Evolutionary conservation across 225 moss, liverwort and hornwort species (phyloP).

Genomic region (Rhytidiadelphus loreus): DNA sequence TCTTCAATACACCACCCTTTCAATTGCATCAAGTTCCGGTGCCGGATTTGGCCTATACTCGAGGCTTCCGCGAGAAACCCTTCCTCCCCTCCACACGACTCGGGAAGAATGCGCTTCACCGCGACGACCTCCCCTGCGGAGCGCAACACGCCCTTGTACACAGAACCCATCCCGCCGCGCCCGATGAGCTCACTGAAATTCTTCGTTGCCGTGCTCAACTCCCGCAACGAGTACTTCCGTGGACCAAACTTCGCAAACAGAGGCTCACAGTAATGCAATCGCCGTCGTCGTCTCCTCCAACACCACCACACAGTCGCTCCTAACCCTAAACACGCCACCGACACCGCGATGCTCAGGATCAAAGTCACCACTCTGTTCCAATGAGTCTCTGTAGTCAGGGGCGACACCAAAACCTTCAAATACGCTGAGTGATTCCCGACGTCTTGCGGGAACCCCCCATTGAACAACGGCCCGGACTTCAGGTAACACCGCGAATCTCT

Average conservation of each 20-base stretch:
- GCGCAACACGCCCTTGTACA: conserved; percentile 24
- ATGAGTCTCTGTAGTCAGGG: not conserved
- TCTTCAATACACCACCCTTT: conserved; percentile 63
- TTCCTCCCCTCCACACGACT: conserved; percentile 5
- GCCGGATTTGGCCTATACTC: conserved; percentile 42
- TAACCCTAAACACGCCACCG: not conserved
- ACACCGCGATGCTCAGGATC: not conserved
- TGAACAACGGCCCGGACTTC: conserved; percentile 20
- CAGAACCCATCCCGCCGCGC: conserved; percentile 44
- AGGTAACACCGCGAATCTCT: not conserved
- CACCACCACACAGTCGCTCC: not conserved
- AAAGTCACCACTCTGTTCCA: not conserved
- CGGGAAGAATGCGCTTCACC: conserved; percentile 24
- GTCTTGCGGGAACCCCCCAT: conserved; percentile 18
- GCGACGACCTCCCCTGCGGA: not conserved
- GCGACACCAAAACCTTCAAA: not conserved
- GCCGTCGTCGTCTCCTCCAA: not conserved
- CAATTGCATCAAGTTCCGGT: conserved; percentile 45
- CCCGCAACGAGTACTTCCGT: conserved; percentile 32
- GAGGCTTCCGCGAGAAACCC: conserved; percentile 51
- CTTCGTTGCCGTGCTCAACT: conserved; percentile 36
- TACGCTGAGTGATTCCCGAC: conserved; percentile 22
- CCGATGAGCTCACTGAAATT: conserved; percentile 37
- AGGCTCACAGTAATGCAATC: not conserved
- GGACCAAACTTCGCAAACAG: conserved; percentile 15